phyloP scores from a whole-genome alignment of 1,139 yeast genomes.

The Protomyces inundatus region DNA sequence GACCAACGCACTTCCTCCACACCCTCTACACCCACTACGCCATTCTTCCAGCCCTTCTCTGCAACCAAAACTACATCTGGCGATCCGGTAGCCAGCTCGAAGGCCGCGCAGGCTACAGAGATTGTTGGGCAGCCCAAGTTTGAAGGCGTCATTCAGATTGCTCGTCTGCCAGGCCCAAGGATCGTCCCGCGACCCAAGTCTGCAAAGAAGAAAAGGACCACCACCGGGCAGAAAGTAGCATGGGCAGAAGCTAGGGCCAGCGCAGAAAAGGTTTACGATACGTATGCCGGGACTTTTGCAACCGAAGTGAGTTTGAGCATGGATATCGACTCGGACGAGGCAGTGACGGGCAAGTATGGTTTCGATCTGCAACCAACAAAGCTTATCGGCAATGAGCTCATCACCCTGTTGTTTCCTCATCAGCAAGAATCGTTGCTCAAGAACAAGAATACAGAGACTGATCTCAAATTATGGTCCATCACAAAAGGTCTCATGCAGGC shows the following conservation, averaged over 20 bases:
- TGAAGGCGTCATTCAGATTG: conserved; percentile 51
- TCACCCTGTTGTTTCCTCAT: conserved; percentile 69
- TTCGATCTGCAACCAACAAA: conserved; percentile 44
- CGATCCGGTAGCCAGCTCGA: neutral
- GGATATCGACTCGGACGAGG: conserved; percentile 36
- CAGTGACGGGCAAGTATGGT: conserved; percentile 48
- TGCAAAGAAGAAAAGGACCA: conserved; percentile 47
- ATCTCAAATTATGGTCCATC: conserved; percentile 50
- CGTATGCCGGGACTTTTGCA: conserved; percentile 60
- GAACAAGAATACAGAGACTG: conserved; percentile 40
- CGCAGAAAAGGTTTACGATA: conserved; percentile 42
- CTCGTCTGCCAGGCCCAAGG: conserved; percentile 48
- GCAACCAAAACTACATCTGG: too few relatives aligned
- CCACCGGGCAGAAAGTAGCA: conserved; percentile 59
- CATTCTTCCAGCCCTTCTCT: neutral
- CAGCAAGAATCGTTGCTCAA: conserved; percentile 55
- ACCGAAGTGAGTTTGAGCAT: conserved; percentile 42
- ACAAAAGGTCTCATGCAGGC: conserved; percentile 67
- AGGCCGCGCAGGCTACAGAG: neutral
- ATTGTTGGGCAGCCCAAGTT: conserved; percentile 32
- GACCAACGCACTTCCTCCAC: neutral
- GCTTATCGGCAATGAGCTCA: conserved; percentile 42
- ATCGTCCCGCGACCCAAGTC: conserved; percentile 33
- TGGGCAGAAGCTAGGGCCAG: neutral
- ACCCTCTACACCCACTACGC: neutral